Conservation (phyloP, 2,329 filamentous ascomycete genomes). For the Cercospora sp. region DNA sequence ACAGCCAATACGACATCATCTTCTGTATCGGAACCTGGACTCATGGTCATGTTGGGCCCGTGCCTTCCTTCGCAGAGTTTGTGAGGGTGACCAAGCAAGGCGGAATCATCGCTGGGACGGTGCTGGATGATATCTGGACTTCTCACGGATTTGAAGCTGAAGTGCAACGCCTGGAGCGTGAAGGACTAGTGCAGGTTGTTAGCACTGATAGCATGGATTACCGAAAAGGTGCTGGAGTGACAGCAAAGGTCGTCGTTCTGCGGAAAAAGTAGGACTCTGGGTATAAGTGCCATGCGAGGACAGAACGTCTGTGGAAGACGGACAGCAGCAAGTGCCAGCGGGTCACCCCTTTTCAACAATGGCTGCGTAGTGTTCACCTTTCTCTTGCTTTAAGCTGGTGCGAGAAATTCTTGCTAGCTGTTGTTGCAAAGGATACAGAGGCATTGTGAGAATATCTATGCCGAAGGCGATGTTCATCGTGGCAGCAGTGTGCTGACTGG, state of each 20-base stretch:
- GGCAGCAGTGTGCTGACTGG: neutral
- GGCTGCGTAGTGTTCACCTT: neutral
- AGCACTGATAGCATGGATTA: constrained; percentile 37
- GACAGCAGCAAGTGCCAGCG: neutral
- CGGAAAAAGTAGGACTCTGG: constrained; percentile 24
- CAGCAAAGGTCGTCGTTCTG: constrained; percentile 31
- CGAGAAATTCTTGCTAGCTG: neutral
- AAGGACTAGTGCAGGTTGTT: constrained; percentile 42
- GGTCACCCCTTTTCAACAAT: neutral
- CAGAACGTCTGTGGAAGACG: neutral
- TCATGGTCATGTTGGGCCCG: constrained; percentile 55
- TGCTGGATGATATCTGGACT: constrained; percentile 54
- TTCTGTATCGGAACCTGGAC: constrained; percentile 58
- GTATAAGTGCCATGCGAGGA: neutral
- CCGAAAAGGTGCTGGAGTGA: constrained; percentile 31
- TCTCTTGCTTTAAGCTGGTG: neutral
- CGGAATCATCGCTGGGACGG: constrained; percentile 54
- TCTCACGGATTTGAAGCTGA: constrained; percentile 50
- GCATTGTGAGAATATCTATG: neutral
- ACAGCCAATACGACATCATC: constrained; percentile 52
- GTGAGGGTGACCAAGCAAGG: constrained; percentile 49
- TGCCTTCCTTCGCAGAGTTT: constrained; percentile 51
- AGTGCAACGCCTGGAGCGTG: constrained; percentile 42
- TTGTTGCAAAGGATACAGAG: neutral
- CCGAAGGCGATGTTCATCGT: neutral